Base-by-base conservation (phyloP, 148 eudicot species). In the Camellia sinensis region DNA sequence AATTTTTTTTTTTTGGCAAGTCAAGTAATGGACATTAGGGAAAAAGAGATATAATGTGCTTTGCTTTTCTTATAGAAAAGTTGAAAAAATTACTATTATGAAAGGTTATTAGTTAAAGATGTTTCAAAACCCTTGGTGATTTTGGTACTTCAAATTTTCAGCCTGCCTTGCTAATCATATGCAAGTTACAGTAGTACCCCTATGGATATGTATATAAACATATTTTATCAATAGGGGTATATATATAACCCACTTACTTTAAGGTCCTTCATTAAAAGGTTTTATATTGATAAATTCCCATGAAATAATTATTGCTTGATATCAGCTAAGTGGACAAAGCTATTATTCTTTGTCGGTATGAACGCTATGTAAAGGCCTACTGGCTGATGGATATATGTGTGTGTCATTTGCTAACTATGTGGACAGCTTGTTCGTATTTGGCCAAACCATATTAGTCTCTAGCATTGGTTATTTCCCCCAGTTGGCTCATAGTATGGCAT, bases 1-100 rank as follows among this genome's bases (percentile, higher is more conserved):
- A 43, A 59, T 19, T 61, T 75, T 75, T 44, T 43, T 6, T 43
- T 60, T 29, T 29, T 29, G 37, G n/a, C n/a, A n/a, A n/a, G n/a
- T n/a, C 9, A 57, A 19, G 37, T 53, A 13, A 44, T 61, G 79
- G 69, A 76, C 46, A 21, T 44, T 59, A 18, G 6, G 3, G 48
- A 40, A 56, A 74, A 45, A 60, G 79, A 50, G 14, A 44, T 4
- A 64, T 11, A 45, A 29, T 77, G 15, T 50, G 72, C 46, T 50
- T 53, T 29, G 59, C 69, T 50, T 75, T 65, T 77, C 18, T 64
- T 22, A 9, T 46, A 6, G 67, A 7, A 76, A 59, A 76, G 46
- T 48, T 76, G 45, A 64, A 21, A 48, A 57, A 76, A 46, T 76
- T 2, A 43, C 22, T 63, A 3, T 7, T n/a, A n/a, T 7, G 60